Evolutionary conservation across 78 protist genomes (phyloP).

Genomic region (Guillardia theta): DNA sequence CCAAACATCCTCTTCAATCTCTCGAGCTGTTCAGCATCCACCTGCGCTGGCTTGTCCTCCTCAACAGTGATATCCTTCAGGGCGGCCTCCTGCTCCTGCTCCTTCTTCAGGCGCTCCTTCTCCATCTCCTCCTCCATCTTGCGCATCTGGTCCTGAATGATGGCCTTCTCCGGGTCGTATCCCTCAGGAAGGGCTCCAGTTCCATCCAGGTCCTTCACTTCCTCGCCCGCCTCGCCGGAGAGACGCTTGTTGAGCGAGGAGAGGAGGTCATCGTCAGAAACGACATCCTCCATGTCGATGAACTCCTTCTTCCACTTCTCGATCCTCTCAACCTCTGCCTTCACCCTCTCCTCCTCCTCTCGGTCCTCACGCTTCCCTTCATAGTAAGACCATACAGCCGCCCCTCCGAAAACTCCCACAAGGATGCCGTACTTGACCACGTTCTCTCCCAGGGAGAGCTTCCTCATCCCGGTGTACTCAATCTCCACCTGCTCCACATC

Average conservation of each 20-base stretch:
- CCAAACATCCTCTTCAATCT: background rate
- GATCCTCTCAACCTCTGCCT: slow-evolving; percentile 2
- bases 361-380: background rate
- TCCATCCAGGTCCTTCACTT: background rate
- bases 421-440: background rate
- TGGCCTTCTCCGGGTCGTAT: background rate
- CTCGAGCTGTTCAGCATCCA: slow-evolving; percentile 9
- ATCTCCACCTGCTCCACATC: slow-evolving; percentile 5
- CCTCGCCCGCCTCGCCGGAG: background rate
- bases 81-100: too few relatives aligned
- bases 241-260: background rate
- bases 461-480: slow-evolving; percentile 4
- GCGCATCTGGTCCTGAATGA: too few relatives aligned
- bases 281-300: slow-evolving; percentile 34
- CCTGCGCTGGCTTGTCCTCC: too few relatives aligned
- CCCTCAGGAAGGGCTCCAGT: background rate
- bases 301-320: slow-evolving; percentile 42
- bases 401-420: background rate
- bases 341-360: background rate
- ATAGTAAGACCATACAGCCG: background rate
- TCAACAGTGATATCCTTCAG: too few relatives aligned
- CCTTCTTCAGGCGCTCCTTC: too few relatives aligned
- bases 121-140: too few relatives aligned
- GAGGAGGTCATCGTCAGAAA: background rate
- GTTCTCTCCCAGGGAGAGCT: background rate